Evolutionary conservation across 306 rosid species (phyloP).

Genomic region (Fagus sylvatica): DNA sequence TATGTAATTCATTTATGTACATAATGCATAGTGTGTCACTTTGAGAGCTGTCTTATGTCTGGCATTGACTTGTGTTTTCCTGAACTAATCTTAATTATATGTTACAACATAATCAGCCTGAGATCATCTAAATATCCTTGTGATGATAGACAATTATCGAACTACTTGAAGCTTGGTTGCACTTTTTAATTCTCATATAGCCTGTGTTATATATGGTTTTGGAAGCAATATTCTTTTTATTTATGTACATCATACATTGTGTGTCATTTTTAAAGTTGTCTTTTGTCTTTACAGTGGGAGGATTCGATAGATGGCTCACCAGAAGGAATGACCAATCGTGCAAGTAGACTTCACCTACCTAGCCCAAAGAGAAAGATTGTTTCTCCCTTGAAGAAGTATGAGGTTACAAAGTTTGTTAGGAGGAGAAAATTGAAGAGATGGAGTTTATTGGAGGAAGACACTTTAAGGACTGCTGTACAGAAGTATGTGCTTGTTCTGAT

Average conservation of each 20-base stretch:
- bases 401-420: slow-evolving; percentile 14
- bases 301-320: slow-evolving; percentile 58
- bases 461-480: slow-evolving; percentile 60
- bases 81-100: too few relatives aligned
- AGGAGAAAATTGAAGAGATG: slow-evolving; percentile 59
- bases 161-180: background rate
- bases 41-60: background rate
- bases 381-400: slow-evolving; percentile 53
- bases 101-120: background rate
- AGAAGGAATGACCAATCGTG: slow-evolving; percentile 4
- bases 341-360: slow-evolving; percentile 34
- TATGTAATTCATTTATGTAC: background rate
- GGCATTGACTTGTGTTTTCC: too few relatives aligned
- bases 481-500: slow-evolving; percentile 46
- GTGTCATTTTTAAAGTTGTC: background rate
- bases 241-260: too few relatives aligned
- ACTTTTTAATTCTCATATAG: background rate
- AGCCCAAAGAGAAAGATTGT: slow-evolving; percentile 37
- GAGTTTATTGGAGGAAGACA: slow-evolving; percentile 71
- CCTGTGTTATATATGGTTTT: background rate
- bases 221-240: background rate
- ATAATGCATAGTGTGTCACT: background rate
- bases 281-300: slow-evolving; percentile 57
- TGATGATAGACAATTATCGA: background rate
- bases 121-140: background rate